phyloP scores from a whole-genome alignment of 768 basidiomycete species.

The Tulasnella calospora region DNA sequence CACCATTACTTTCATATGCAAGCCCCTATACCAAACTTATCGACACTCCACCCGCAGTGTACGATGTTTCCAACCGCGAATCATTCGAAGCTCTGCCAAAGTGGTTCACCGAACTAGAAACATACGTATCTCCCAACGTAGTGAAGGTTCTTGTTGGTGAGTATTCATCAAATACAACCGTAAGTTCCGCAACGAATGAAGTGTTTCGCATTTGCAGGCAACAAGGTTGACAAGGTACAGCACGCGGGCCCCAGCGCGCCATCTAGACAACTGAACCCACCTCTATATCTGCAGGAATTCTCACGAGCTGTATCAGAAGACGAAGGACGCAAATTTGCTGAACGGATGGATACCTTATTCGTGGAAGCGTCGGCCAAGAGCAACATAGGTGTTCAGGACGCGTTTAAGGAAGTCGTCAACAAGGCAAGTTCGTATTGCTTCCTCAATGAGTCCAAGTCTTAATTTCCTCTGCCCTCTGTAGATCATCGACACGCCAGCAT shows the following conservation, averaged over 20 bases:
- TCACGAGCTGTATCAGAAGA: slow-evolving; percentile 77
- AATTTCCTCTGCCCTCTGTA: slow-evolving; percentile 25
- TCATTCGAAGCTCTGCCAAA: slow-evolving; percentile 91
- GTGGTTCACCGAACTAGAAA: slow-evolving; percentile 73
- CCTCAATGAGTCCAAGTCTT: neutral
- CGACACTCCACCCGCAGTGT: slow-evolving; percentile 53
- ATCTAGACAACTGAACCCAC: neutral
- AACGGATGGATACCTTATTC: slow-evolving; percentile 76
- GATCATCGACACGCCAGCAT: slow-evolving; percentile 68
- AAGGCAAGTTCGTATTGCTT: neutral
- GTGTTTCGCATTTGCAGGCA: slow-evolving; percentile 32
- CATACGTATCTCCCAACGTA: slow-evolving; percentile 78
- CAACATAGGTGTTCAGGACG: slow-evolving; percentile 70
- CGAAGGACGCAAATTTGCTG: slow-evolving; percentile 77
- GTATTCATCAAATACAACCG: neutral
- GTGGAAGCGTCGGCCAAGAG: slow-evolving; percentile 94
- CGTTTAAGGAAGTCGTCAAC: slow-evolving; percentile 68
- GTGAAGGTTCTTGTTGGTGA: slow-evolving; percentile 93
- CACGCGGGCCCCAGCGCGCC: neutral
- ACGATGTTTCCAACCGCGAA: slow-evolving; percentile 88
- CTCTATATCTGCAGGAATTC: slow-evolving; percentile 57
- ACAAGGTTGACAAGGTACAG: slow-evolving; percentile 85
- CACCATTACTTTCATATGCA: neutral
- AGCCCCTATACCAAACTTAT: neutral
- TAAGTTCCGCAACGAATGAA: neutral